phyloP scores from a whole-genome alignment of 2,329 filamentous ascomycete genomes.

The Colletotrichum sp. region DNA sequence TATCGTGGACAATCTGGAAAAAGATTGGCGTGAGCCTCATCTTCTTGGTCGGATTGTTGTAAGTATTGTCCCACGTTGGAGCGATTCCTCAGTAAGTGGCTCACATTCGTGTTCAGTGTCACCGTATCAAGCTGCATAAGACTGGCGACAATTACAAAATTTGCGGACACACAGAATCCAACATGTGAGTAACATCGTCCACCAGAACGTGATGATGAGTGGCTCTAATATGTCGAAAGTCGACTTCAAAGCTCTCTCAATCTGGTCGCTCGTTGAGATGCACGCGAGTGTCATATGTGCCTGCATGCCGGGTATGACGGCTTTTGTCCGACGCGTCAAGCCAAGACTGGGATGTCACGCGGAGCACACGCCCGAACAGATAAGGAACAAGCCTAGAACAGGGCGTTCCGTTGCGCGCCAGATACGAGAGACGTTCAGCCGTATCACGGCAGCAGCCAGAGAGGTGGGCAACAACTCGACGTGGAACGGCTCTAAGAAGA shows the following conservation, averaged over 20 bases:
- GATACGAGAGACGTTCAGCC: neutral
- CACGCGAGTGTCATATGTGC: conserved; percentile 14
- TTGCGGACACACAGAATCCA: neutral
- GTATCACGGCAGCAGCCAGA: neutral
- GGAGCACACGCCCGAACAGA: neutral
- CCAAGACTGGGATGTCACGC: neutral
- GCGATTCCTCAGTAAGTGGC: neutral
- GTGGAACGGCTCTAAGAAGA: neutral
- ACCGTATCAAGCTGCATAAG: neutral
- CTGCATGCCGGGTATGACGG: conserved; percentile 10
- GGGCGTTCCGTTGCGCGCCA: neutral
- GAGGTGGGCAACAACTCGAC: neutral
- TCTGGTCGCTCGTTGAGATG: conserved; percentile 12
- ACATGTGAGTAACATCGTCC: neutral
- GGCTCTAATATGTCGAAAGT: neutral
- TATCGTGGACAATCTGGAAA: neutral
- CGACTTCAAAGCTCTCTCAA: neutral
- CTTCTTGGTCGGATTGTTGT: conserved; percentile 2
- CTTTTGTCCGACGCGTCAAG: conserved; percentile 1
- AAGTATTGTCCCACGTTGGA: neutral
- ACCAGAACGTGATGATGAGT: neutral
- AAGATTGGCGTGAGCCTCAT: conserved; percentile 6
- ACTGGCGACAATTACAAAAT: neutral
- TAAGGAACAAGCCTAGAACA: neutral
- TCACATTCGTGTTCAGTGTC: neutral